A percentile compares a stretch with the other conserved stretches of the same genome.
phyloP scores from a whole-genome alignment of 805 yeast genomes.

The Grigorovia humatica region DNA sequence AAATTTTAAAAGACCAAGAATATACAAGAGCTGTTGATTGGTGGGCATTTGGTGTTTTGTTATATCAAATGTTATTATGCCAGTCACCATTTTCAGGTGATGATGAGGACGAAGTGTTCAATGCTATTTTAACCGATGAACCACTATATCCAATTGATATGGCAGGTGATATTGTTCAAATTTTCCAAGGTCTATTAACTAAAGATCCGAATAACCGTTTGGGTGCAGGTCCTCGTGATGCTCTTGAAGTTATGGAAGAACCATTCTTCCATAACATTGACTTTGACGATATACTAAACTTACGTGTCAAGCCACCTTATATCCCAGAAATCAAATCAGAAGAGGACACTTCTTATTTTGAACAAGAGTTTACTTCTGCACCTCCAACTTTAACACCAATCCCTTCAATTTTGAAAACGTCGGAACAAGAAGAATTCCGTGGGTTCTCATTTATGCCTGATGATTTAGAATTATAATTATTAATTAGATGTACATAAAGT shows the following conservation, averaged over 20 bases:
- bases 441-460: conserved; percentile 88
- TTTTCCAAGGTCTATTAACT: conserved; percentile 80
- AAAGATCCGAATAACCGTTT: conserved; percentile 79
- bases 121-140: conserved; percentile 92
- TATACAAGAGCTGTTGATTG: conserved; percentile 95
- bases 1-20: conserved; percentile 82
- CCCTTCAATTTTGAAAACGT: conserved; percentile 72
- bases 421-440: conserved; percentile 92
- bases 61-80: conserved; percentile 92
- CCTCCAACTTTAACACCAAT: conserved; percentile 93
- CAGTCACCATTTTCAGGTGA: conserved; percentile 97
- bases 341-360: conserved; percentile 87
- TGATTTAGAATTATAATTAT: conserved; percentile 31
- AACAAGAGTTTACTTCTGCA: conserved; percentile 88
- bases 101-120: conserved; percentile 92
- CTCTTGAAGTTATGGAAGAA: conserved; percentile 89
- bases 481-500: background rate
- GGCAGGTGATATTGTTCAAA: conserved; percentile 94
- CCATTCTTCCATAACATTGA: conserved; percentile 84
- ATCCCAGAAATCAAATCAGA: conserved; percentile 79
- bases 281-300: conserved; percentile 72
- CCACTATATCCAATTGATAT: conserved; percentile 93
- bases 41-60: conserved; percentile 98
- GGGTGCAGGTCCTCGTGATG: conserved; percentile 84
- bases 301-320: conserved; percentile 77